Evolutionary conservation across 1,284 basidiomycete species (phyloP), one percentile per base, ranked within the genome.

Genomic region (Puccinia horiana): DNA sequence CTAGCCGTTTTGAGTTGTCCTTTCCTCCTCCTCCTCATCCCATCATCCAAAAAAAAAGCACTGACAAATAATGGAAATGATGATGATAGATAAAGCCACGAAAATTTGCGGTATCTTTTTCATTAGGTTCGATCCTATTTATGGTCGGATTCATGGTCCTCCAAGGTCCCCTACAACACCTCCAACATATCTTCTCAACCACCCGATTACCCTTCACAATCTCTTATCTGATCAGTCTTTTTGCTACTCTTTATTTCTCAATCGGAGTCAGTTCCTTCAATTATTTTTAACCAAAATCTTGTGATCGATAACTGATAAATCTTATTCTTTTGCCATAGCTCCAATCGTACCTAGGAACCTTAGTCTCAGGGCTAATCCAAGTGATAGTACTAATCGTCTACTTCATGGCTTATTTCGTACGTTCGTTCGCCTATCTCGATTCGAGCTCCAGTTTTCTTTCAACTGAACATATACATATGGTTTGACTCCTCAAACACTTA

Each of bases 151-250:
- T 86, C 83, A 83, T 84, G 14, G 83, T 86, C 63, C 83, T 86
- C 0, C 83, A 84, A 58, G 86, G 86, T 3, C 86, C 86, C 1
- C 4, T 84, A 26, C 79, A 85, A 85, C 95, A 98, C 87, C 83
- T 94, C 84, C 95, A 95, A 87, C 95, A 98, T 86, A 90, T 98
- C 83, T 85, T 94, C 70, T 93, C 93, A 1, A 90, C 90, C 86
- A 94, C 96, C 85, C 91, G 95, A 47, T 89, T 97, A 2, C 94
- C 94, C 0, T 97, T 98, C 88, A 94, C 95, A 4, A 85, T 90
- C 49, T 90, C 94, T 3, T 98, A 98, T 88, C 90, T 98, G 84
- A 88, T 89, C 37, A 94, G 93, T 83, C 89, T 97, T 3, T 92
- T 89, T 6, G 89, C 95, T 8, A 97, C 95, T 0, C 89, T 97